Base-by-base conservation (phyloP, 176 grass and related monocot species). In the Saccharum spontaneum region DNA sequence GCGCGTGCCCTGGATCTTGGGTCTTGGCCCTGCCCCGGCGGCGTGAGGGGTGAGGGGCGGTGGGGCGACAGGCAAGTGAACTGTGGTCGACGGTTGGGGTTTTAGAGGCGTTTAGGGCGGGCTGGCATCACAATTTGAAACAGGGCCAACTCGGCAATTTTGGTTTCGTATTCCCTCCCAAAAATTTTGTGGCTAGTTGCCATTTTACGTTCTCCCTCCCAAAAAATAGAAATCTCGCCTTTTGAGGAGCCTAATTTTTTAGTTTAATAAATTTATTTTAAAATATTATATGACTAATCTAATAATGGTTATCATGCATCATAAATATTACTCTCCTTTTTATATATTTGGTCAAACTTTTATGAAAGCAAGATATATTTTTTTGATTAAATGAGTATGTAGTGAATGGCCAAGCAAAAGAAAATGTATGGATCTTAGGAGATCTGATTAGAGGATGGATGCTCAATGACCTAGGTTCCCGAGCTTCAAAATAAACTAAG, bases 41-140 rank as follows among this genome's bases (percentile, higher is more conserved):
- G 43, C 41, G 71, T 48, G 40, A 16, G 13, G 40, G 8, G 22
- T n/a, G n/a, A 7, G 49, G 49, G 2, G 45, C 0, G 48, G 48
- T 17, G 48, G 17, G 48, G 15, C 48, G 54, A 54, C 17, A 41
- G 9, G 37, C 11, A 5, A 41, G 22, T 10, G 45, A n/a, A n/a
- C n/a, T n/a, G 71, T 48, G 37, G 38, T 1, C 71, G 41, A 23
- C 23, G 68, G 36, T 44, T 73, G 40, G 41, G 23, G 71, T 45
- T 45, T 73, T 26, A 30, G 60, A 73, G 68, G 68, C 20, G 34
- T 38, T 69, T 43, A 5, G 70, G 69, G 71, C 71, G 71, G 71
- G 71, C 41, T 48, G 41, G 41, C 22, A 23, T 30, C 43, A 28
- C n/a, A 13, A 16, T 73, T 73, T 48, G 70, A 73, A 73, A 46